Base-by-base conservation (phyloP, 495 filamentous ascomycete genomes). In the Podospora bellae-mahoneyi region DNA sequence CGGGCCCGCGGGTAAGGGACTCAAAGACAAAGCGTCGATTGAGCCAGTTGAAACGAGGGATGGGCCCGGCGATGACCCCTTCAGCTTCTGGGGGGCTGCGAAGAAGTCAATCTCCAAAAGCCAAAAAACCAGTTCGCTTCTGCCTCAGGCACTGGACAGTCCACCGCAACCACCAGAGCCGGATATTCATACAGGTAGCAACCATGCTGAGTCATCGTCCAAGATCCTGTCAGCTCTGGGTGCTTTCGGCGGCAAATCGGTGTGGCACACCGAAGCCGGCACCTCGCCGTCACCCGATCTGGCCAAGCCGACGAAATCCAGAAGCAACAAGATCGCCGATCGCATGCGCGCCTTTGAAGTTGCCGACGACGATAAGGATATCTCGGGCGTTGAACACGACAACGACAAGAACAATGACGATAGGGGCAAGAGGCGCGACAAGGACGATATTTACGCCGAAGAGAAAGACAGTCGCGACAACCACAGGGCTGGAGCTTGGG, bases 341-440 rank as follows among this genome's bases (percentile, higher is more conserved):
- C 79, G 79, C 65, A 77, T 86, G 48, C 82, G 78, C 73, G 81
- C 84, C 44, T 87, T 85, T 72, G 82, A 86, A 76, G 72, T 79
- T 57, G 68, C 74, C 62, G 73, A 81, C 84, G 70, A 83, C 77
- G 69, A 83, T 81, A 64, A 66, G 64, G 60, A 68, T 34, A 30
- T 62, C 60, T 56, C 57, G 55, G 48, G 55, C 23, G 23, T 13
- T 19, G 72, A 65, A 23, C n/a, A 55, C 57, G 27, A 66, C 61
- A 32, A 48, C 32, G 30, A 32, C 61, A 34, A 59, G 6, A 13
- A 53, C 39, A 65, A 56, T 23, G 23, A 23, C 23, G 23, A 23
- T 23, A 23, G 23, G 58, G 66, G 9, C 44, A 34, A 64, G 58
- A 70, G 78, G 84, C 69, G 81, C 78, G 68, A 63, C 30, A 16